Evolutionary conservation across 2,329 filamentous ascomycete genomes (phyloP).

Genomic region (Teratosphaeria viscida): DNA sequence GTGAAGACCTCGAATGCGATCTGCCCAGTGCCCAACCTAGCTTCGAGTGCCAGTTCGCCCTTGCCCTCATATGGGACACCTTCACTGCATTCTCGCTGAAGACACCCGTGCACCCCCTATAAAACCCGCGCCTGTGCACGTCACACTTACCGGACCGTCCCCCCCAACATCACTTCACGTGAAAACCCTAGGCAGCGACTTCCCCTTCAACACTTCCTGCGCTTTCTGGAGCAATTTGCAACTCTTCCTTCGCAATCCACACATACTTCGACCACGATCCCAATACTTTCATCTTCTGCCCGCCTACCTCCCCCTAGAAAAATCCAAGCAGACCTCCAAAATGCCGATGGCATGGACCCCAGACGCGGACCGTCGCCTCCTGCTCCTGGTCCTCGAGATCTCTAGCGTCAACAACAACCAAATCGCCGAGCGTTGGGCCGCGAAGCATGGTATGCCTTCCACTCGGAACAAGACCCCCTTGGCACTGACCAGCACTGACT

Average conservation of each 20-base stretch:
- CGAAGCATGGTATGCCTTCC: background rate
- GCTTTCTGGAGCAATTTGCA: background rate
- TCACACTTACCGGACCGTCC: background rate
- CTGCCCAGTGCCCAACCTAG: background rate
- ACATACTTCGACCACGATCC: background rate
- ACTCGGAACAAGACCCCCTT: background rate
- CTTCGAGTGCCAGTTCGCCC: background rate
- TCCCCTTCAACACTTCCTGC: background rate
- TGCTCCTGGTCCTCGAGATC: background rate
- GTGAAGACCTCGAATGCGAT: background rate
- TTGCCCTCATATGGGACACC: background rate
- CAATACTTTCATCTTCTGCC: background rate
- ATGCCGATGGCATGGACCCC: background rate
- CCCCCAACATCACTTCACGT: background rate
- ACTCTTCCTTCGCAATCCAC: background rate
- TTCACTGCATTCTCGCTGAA: background rate
- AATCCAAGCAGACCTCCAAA: background rate
- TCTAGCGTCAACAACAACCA: background rate
- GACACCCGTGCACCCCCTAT: background rate
- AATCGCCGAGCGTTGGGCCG: background rate
- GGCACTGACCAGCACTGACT: background rate
- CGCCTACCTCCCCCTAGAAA: background rate
- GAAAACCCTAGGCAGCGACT: background rate
- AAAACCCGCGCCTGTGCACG: background rate
- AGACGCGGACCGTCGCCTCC: background rate